Conservation (phyloP, 805 yeast genomes). For the Candida alai region DNA sequence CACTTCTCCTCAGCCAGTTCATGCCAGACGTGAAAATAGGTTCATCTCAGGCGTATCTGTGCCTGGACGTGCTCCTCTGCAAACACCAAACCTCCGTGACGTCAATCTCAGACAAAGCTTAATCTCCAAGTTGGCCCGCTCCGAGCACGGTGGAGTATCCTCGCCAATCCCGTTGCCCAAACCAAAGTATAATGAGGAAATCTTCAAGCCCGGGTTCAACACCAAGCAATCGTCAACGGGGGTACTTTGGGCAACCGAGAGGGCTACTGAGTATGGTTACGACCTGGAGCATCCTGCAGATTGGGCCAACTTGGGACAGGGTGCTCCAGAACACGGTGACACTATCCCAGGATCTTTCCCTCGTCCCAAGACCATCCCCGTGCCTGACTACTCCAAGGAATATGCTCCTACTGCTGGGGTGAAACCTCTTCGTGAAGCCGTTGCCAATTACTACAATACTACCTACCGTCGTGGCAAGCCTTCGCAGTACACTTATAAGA, state of each 20-base stretch:
- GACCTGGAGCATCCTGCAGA: constrained; percentile 33
- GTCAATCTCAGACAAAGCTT: constrained; percentile 14
- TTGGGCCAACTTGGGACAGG: constrained; percentile 64
- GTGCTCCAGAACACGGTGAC: constrained; percentile 63
- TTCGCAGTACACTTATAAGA: constrained; percentile 56
- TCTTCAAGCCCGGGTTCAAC: constrained; percentile 56
- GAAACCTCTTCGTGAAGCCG: constrained; percentile 51
- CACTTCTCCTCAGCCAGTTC: constrained; percentile 3
- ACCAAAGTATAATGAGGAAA: constrained; percentile 40
- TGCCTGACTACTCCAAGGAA: constrained; percentile 48
- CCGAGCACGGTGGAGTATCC: constrained; percentile 37
- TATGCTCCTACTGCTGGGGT: constrained; percentile 61
- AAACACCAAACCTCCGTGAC: constrained; percentile 14
- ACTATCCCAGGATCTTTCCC: constrained; percentile 54
- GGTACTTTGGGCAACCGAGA: constrained; percentile 61
- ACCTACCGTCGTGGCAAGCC: constrained; percentile 45
- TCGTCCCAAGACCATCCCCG: constrained; percentile 46
- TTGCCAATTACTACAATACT: constrained; percentile 53
- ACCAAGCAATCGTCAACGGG: constrained; percentile 58
- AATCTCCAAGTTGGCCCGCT: constrained; percentile 25
- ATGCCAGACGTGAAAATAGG: constrained; percentile 12
- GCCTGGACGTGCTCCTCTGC: constrained; percentile 10
- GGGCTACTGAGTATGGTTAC: constrained; percentile 56
- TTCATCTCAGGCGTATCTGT: constrained; percentile 11
- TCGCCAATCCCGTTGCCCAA: constrained; percentile 50